Evolutionary conservation across 2,329 filamentous ascomycete species (phyloP).

Genomic region (Coniochaeta pulveracea): DNA sequence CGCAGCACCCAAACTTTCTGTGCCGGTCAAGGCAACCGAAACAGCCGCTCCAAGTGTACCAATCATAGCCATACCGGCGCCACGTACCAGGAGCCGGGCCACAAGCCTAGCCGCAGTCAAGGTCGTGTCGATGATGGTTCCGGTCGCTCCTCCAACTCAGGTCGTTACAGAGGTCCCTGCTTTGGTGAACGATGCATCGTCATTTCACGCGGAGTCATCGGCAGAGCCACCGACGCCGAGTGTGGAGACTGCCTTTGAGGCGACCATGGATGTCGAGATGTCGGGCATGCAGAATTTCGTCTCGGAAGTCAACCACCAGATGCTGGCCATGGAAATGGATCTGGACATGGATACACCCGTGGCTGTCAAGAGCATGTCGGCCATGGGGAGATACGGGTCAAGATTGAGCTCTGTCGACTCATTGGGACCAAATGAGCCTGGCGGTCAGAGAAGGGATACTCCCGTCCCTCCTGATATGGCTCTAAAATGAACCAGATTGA

Average conservation of each 20-base stretch:
- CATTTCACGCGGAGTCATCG: constrained; percentile 5
- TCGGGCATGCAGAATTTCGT: constrained; percentile 31
- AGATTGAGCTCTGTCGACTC: constrained; percentile 17
- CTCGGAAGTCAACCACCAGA: constrained; percentile 19
- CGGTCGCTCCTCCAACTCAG: constrained; percentile 1
- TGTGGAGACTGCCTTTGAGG: constrained; percentile 21
- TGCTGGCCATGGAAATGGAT: constrained; percentile 17
- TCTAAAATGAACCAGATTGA: not conserved
- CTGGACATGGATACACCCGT: constrained; percentile 27
- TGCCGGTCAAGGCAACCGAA: not conserved
- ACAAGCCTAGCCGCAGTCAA: constrained; percentile 3
- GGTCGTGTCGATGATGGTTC: constrained; percentile 5
- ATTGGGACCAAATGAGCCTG: constrained; percentile 15
- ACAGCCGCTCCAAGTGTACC: constrained; percentile 7
- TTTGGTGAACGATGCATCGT: not conserved
- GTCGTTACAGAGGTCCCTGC: constrained; percentile 4
- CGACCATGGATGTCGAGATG: constrained; percentile 33
- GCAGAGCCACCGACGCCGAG: constrained; percentile 27
- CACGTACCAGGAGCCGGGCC: constrained; percentile 10
- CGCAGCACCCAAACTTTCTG: not conserved
- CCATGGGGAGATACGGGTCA: constrained; percentile 7
- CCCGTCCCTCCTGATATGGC: constrained; percentile 12
- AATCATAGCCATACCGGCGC: constrained; percentile 13
- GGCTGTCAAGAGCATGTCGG: constrained; percentile 10
- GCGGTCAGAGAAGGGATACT: constrained; percentile 20